These are phyloP conservation scores for Yamadazyma endophytica DNA, from an alignment of 805 yeast species.

Conservation along the genomic window DNA sequence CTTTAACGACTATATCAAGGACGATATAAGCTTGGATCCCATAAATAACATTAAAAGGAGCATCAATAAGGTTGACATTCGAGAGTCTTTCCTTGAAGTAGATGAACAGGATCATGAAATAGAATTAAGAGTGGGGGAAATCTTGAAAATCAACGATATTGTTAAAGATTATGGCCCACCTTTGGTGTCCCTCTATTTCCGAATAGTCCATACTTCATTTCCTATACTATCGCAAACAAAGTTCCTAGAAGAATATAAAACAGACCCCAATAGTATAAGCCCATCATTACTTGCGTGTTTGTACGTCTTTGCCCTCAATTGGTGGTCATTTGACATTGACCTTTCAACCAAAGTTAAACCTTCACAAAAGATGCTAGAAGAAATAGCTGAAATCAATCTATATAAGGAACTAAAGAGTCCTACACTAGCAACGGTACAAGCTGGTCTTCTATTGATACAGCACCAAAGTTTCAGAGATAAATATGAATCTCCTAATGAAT, in stretches of 20 bases:
- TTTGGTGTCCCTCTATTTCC: slow-evolving; percentile 72
- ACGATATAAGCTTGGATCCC: slow-evolving; percentile 2
- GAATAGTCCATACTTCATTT: slow-evolving; percentile 83
- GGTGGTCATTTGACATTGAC: slow-evolving; percentile 89
- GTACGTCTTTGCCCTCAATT: slow-evolving; percentile 78
- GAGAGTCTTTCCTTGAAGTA: slow-evolving; percentile 5
- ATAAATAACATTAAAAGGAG: slow-evolving; percentile 5
- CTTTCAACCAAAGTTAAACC: slow-evolving; percentile 74
- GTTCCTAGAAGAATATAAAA: slow-evolving; percentile 79
- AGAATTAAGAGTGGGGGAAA: slow-evolving; percentile 35
- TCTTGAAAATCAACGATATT: slow-evolving; percentile 74
- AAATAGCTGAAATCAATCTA: slow-evolving; percentile 58
- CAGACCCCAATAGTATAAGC: slow-evolving; percentile 84
- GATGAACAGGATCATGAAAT: slow-evolving; percentile 4
- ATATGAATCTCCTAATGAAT: slow-evolving; percentile 8
- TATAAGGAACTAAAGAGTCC: slow-evolving; percentile 77
- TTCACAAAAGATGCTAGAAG: slow-evolving; percentile 46
- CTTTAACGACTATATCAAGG: slow-evolving; percentile 4
- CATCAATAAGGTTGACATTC: slow-evolving; percentile 3
- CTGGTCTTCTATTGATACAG: slow-evolving; percentile 75
- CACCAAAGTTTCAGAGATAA: slow-evolving; percentile 40
- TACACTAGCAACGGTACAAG: slow-evolving; percentile 84
- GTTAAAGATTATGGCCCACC: slow-evolving; percentile 86
- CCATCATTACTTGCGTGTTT: slow-evolving; percentile 90
- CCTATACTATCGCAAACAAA: slow-evolving; percentile 88